Conservation (phyloP, 176 grass and related monocot species). For the Zizania latifolia region DNA sequence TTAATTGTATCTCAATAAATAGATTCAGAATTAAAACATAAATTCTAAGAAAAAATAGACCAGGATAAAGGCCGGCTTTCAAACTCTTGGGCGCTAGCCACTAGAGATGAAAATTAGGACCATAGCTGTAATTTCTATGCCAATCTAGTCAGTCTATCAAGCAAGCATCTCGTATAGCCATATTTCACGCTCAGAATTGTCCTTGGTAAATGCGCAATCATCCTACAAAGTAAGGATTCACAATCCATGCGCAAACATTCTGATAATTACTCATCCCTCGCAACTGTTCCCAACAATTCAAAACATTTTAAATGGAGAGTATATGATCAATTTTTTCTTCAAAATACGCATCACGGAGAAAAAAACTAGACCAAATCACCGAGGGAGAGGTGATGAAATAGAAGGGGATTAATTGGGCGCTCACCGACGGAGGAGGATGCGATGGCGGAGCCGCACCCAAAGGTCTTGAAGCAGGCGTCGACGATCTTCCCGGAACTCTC, state of each 20-base stretch:
- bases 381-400: background rate
- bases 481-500: conserved; percentile 78
- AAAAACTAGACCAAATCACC: background rate
- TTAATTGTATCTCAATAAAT: too few species aligned
- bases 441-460: conserved; percentile 94
- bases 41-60: background rate
- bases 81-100: background rate
- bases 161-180: background rate
- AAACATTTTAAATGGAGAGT: too few species aligned
- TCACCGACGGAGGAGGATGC: conserved; percentile 92
- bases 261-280: background rate
- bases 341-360: too few species aligned
- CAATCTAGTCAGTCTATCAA: background rate
- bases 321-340: too few species aligned
- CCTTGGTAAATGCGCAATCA: background rate
- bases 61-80: background rate
- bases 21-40: too few species aligned
- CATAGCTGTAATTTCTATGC: background rate
- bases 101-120: background rate
- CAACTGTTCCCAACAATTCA: background rate
- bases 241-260: background rate
- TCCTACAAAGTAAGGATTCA: background rate
- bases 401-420: background rate
- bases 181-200: background rate
- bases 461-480: conserved; percentile 98